Evolutionary conservation across 2,329 filamentous ascomycete genomes (phyloP).

Genomic region (Alternaria hordeiaustralica): DNA sequence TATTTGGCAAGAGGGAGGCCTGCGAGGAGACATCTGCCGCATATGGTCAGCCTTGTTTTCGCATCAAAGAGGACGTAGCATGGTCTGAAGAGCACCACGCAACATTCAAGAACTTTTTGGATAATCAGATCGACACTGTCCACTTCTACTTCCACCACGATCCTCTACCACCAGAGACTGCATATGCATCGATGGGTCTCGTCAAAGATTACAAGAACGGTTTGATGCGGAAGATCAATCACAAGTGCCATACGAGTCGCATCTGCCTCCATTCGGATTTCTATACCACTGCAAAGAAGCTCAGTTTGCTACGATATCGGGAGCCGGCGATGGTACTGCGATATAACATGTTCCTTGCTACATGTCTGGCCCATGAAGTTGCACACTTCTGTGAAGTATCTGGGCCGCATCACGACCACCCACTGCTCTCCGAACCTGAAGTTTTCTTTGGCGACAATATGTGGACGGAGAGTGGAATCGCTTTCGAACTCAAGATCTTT

Average conservation of each 20-base stretch:
- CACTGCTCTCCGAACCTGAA: constrained; percentile 44
- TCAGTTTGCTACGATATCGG: constrained; percentile 45
- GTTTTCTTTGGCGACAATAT: constrained; percentile 50
- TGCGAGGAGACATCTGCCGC: constrained; percentile 38
- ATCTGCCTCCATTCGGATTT: constrained; percentile 51
- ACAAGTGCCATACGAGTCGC: constrained; percentile 46
- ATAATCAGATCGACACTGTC: constrained; percentile 43
- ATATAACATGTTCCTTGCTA: constrained; percentile 50
- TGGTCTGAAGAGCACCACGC: constrained; percentile 42
- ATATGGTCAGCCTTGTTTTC: constrained; percentile 42
- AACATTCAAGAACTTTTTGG: constrained; percentile 39
- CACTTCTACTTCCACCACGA: constrained; percentile 49
- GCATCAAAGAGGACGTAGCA: constrained; percentile 44
- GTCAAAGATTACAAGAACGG: constrained; percentile 49
- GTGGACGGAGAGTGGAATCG: constrained; percentile 50
- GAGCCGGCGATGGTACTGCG: constrained; percentile 51
- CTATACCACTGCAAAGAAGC: constrained; percentile 49
- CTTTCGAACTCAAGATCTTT: constrained; percentile 49
- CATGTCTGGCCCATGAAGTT: constrained; percentile 48
- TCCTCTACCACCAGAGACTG: constrained; percentile 44
- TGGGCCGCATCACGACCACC: constrained; percentile 45
- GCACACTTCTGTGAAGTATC: constrained; percentile 51
- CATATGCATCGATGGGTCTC: constrained; percentile 48
- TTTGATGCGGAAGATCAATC: constrained; percentile 41
- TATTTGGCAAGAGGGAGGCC: constrained; percentile 44